Conservation (phyloP, 495 filamentous ascomycete species). For the Tetracladium setigerum region DNA sequence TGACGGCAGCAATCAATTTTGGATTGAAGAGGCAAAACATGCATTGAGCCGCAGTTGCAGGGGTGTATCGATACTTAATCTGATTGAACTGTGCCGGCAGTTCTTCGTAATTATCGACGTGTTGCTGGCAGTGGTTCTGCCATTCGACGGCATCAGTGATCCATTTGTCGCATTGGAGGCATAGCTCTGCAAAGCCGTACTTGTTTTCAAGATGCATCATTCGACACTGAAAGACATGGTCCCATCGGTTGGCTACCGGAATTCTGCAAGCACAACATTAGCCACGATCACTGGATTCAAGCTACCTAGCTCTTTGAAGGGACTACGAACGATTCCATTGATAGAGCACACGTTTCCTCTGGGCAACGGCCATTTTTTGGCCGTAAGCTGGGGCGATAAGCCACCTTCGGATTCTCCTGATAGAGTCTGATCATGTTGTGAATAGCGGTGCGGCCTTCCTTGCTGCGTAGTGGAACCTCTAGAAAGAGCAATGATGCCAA, state of each 20-base stretch:
- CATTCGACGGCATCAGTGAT: slow-evolving; percentile 9
- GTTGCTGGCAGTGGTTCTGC: slow-evolving; percentile 13
- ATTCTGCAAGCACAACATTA: background rate
- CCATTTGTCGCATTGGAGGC: slow-evolving; percentile 22
- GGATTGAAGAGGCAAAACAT: no score
- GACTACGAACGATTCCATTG: background rate
- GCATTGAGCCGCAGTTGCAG: slow-evolving; percentile 7
- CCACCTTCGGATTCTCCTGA: background rate
- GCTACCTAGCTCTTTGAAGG: background rate
- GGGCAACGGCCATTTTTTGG: background rate
- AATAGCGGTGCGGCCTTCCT: background rate
- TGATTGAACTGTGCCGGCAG: slow-evolving; percentile 16
- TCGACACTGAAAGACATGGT: background rate
- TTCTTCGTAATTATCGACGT: slow-evolving; percentile 12
- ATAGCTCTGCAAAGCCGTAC: slow-evolving; percentile 15
- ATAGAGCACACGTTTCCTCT: background rate
- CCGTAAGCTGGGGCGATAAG: background rate
- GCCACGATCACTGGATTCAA: background rate
- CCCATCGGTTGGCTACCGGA: background rate
- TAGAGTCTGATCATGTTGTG: background rate
- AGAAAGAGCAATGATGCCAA: background rate
- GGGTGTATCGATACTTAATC: slow-evolving; percentile 9
- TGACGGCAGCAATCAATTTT: background rate
- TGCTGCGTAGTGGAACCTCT: background rate
- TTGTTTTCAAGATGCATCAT: slow-evolving; percentile 5